These are phyloP conservation scores for Xylaria sp. DNA, from an alignment of 2,329 filamentous ascomycete species.

Conservation along the genomic window DNA sequence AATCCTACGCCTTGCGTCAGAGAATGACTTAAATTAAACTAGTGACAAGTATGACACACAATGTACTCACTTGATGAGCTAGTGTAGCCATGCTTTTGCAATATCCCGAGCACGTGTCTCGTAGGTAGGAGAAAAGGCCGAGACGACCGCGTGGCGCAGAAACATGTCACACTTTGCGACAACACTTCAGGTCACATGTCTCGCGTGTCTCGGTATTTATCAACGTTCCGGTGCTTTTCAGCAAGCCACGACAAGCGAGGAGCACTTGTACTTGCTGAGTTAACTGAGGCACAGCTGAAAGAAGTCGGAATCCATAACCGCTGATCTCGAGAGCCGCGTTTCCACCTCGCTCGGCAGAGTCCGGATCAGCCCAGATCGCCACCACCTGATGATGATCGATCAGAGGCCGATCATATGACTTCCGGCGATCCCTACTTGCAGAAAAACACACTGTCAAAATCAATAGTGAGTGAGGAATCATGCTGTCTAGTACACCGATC, in stretches of 20 bases:
- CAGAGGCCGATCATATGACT: conserved; percentile 26
- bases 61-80: background rate
- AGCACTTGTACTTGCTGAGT: no score
- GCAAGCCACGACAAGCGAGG: background rate
- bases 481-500: background rate
- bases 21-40: no score
- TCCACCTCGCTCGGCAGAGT: conserved; percentile 3
- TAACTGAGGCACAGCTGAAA: background rate
- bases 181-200: background rate
- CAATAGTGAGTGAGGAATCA: background rate
- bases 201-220: background rate
- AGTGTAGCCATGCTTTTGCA: background rate
- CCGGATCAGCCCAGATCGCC: conserved; percentile 7
- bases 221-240: background rate
- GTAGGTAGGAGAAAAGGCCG: background rate
- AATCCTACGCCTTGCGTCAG: no score
- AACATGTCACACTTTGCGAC: conserved; percentile 2
- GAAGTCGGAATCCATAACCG: background rate
- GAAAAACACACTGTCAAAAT: background rate
- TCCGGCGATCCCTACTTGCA: background rate
- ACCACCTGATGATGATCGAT: conserved; percentile 15
- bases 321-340: background rate
- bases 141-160: conserved; percentile 27
- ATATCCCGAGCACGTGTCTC: conserved; percentile 14
- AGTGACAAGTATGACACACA: background rate